Percentiles rank a stretch among this genome's conserved stretches.
Conservation (phyloP, 192 early-diverging fungal species). For the Coemansia sp. region DNA sequence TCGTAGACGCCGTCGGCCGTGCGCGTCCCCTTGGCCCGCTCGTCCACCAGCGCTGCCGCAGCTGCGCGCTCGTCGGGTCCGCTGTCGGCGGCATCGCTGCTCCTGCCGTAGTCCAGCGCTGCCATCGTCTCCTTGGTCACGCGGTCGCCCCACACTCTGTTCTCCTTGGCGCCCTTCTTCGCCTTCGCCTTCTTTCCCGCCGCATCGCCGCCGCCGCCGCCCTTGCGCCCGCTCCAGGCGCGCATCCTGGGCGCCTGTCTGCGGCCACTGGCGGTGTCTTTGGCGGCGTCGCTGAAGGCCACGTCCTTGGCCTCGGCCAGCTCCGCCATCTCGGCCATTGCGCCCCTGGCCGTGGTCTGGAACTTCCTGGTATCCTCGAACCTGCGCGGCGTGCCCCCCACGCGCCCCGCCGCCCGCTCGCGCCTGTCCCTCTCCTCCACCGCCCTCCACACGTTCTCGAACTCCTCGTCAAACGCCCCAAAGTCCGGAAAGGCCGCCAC, state of each 20-base stretch:
- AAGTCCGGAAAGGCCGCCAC: constrained; percentile 32
- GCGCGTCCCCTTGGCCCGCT: constrained; percentile 61
- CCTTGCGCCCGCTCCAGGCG: constrained; percentile 26
- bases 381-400: constrained; percentile 62
- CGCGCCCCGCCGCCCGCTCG: constrained; percentile 38
- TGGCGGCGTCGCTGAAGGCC: constrained; percentile 16
- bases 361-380: constrained; percentile 82
- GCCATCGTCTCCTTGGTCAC: constrained; percentile 50
- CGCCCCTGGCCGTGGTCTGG: constrained; percentile 62
- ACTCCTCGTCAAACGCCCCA: constrained; percentile 65
- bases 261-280: background rate
- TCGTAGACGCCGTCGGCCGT: constrained; percentile 73
- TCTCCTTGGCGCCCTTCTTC: constrained; percentile 58
- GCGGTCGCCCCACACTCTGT: constrained; percentile 76
- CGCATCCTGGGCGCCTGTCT: constrained; percentile 38
- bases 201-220: constrained; percentile 3
- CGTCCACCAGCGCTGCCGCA: constrained; percentile 55
- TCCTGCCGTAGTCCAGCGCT: constrained; percentile 47
- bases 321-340: constrained; percentile 53
- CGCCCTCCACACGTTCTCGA: constrained; percentile 64
- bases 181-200: constrained; percentile 42
- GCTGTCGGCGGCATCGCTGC: constrained; percentile 11
- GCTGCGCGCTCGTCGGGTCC: constrained; percentile 13
- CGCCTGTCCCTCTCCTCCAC: constrained; percentile 67
- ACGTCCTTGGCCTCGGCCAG: constrained; percentile 34